phyloP scores from a whole-genome alignment of 2,329 filamentous ascomycete species.

The Bipolaris victoriae region DNA sequence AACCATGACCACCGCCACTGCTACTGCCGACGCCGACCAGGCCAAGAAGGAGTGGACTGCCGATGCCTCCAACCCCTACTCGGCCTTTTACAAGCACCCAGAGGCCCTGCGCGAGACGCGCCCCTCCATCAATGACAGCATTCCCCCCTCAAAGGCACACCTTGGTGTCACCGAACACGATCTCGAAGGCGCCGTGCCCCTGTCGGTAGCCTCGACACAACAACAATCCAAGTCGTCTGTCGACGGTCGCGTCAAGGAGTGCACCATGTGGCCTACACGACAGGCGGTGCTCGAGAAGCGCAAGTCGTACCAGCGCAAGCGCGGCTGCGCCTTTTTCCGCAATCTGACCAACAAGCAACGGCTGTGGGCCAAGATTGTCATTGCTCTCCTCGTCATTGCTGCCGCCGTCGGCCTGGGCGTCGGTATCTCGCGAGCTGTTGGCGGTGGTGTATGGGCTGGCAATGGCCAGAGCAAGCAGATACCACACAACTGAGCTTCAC shows the following conservation, averaged over 20 bases:
- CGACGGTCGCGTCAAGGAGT: constrained; percentile 54
- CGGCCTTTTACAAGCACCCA: constrained; percentile 57
- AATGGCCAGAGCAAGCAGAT: constrained; percentile 48
- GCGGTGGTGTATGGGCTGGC: constrained; percentile 55
- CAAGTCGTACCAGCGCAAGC: constrained; percentile 47
- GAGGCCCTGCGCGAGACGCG: constrained; percentile 53
- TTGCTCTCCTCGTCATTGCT: constrained; percentile 54
- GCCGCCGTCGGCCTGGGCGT: constrained; percentile 56
- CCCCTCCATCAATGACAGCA: constrained; percentile 48
- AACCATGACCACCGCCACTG: constrained; percentile 38
- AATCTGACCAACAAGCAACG: constrained; percentile 53
- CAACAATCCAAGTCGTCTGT: constrained; percentile 49
- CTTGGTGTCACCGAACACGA: constrained; percentile 50
- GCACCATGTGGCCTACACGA: constrained; percentile 59
- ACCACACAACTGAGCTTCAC: constrained; percentile 29
- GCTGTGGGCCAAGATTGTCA: constrained; percentile 53
- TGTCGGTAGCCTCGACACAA: constrained; percentile 49
- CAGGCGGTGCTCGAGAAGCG: constrained; percentile 55
- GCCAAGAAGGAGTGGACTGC: constrained; percentile 37
- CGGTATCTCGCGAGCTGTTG: constrained; percentile 57
- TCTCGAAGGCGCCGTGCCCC: constrained; percentile 46
- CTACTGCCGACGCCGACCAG: constrained; percentile 37
- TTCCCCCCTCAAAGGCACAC: constrained; percentile 40
- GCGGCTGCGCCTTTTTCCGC: constrained; percentile 51
- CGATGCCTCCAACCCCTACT: constrained; percentile 51